Evolutionary conservation across 805 yeast species (phyloP).

Genomic region (Candida silvicultrix): DNA sequence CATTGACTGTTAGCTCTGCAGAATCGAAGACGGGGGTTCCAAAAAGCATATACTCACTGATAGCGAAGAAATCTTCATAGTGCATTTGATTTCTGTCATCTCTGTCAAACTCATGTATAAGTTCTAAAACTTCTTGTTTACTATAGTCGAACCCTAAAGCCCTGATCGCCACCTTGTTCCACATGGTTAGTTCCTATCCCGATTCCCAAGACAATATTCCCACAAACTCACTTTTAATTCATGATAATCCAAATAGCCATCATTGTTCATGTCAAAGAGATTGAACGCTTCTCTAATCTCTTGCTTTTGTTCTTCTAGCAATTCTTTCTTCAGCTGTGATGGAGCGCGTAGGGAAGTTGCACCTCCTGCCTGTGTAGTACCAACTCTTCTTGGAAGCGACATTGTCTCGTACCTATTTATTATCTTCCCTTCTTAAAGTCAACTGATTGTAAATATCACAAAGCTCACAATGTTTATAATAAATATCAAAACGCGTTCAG

Average conservation of each 20-base stretch:
- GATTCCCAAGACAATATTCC: background rate
- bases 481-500: background rate
- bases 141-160: slow-evolving; percentile 88
- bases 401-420: background rate
- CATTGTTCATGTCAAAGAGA: slow-evolving; percentile 87
- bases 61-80: slow-evolving; percentile 75
- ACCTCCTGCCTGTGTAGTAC: background rate
- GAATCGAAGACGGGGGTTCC: slow-evolving; percentile 1
- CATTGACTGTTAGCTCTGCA: slow-evolving; percentile 10
- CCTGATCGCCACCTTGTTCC: slow-evolving; percentile 69
- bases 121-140: slow-evolving; percentile 66
- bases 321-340: slow-evolving; percentile 49
- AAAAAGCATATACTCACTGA: slow-evolving; percentile 47
- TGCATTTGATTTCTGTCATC: slow-evolving; percentile 68
- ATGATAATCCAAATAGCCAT: slow-evolving; percentile 86
- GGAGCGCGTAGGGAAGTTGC: slow-evolving; percentile 10
- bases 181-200: background rate
- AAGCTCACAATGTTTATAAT: too few relatives aligned
- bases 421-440: too few relatives aligned
- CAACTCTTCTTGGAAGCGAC: slow-evolving; percentile 1
- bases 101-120: slow-evolving; percentile 76
- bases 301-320: slow-evolving; percentile 81
- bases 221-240: slow-evolving; percentile 51
- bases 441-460: too few relatives aligned
- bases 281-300: slow-evolving; percentile 91